Conservation (phyloP, 2,329 filamentous ascomycete species). For the Xylaria sp. region DNA sequence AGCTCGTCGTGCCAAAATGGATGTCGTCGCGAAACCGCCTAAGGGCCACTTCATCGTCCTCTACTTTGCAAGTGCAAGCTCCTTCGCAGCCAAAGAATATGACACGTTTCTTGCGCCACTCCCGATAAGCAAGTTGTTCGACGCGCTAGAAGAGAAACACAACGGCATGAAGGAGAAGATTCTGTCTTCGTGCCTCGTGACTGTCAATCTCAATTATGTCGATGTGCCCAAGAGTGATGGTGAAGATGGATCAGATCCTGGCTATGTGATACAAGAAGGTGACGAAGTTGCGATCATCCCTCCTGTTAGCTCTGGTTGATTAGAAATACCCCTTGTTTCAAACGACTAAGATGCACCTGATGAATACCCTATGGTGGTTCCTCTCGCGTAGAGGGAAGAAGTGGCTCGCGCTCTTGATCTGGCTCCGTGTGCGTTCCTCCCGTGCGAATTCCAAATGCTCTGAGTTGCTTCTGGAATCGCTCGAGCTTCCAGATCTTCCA, state of each 20-base stretch:
- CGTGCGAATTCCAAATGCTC: neutral
- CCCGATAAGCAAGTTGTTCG: constrained; percentile 70
- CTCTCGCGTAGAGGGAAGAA: constrained; percentile 18
- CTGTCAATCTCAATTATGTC: constrained; percentile 84
- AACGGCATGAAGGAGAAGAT: constrained; percentile 75
- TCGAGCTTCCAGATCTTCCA: constrained; percentile 47
- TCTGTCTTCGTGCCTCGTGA: constrained; percentile 78
- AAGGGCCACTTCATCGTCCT: constrained; percentile 79
- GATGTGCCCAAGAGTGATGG: constrained; percentile 66
- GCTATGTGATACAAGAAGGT: constrained; percentile 70
- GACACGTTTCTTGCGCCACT: constrained; percentile 76
- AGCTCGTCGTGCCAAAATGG: constrained; percentile 46
- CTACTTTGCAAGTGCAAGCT: constrained; percentile 82
- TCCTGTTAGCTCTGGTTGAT: constrained; percentile 84
- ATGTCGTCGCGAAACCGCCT: constrained; percentile 59
- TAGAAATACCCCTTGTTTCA: neutral
- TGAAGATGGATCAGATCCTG: constrained; percentile 40
- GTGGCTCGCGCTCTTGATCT: constrained; percentile 34
- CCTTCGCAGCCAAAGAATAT: constrained; percentile 74
- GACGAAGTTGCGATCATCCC: constrained; percentile 91
- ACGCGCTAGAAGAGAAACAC: constrained; percentile 75
- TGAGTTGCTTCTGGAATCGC: constrained; percentile 8
- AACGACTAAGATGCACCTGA: neutral
- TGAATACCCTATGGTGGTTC: constrained; percentile 1
- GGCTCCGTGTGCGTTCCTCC: constrained; percentile 1